Conservation (phyloP, 1,284 basidiomycete species). For the Ustilago sp. region DNA sequence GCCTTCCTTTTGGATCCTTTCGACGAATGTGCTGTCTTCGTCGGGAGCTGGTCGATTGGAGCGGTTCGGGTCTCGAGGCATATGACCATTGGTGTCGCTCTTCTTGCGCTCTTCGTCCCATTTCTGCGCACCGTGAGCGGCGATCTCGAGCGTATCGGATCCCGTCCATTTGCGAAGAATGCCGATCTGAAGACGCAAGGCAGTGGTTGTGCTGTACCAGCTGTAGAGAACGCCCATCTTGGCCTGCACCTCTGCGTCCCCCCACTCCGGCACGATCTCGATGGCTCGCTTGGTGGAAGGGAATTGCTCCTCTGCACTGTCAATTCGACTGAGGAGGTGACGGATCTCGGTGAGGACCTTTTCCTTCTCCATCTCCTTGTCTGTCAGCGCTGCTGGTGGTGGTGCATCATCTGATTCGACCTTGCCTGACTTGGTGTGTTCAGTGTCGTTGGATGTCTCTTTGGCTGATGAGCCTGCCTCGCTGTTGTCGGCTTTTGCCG, state of each 20-base stretch:
- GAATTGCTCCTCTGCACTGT: slow-evolving; percentile 65
- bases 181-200: slow-evolving; percentile 58
- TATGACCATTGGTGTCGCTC: slow-evolving; percentile 14
- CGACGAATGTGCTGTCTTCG: slow-evolving; percentile 77
- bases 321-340: slow-evolving; percentile 58
- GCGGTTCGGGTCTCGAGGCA: slow-evolving; percentile 23
- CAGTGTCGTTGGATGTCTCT: slow-evolving; percentile 9
- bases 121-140: slow-evolving; percentile 20
- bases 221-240: slow-evolving; percentile 65
- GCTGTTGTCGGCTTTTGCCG: neutral
- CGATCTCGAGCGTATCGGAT: slow-evolving; percentile 58
- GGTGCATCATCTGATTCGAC: slow-evolving; percentile 17
- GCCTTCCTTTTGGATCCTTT: slow-evolving; percentile 94
- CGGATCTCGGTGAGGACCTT: slow-evolving; percentile 51
- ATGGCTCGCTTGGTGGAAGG: slow-evolving; percentile 59
- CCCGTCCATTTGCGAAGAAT: slow-evolving; percentile 68
- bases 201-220: slow-evolving; percentile 65
- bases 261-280: slow-evolving; percentile 64
- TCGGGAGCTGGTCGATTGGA: slow-evolving; percentile 22
- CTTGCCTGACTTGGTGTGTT: slow-evolving; percentile 17
- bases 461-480: slow-evolving; percentile 9
- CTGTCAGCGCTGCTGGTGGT: slow-evolving; percentile 11
- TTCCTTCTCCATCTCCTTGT: slow-evolving; percentile 49
- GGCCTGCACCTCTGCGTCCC: slow-evolving; percentile 47
- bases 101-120: slow-evolving; percentile 15